Percentiles rank a stretch among this genome's conserved stretches.
These are phyloP conservation scores for Fusarium abutilonis DNA, from an alignment of 2,329 filamentous ascomycete species.

Conservation along the genomic window DNA sequence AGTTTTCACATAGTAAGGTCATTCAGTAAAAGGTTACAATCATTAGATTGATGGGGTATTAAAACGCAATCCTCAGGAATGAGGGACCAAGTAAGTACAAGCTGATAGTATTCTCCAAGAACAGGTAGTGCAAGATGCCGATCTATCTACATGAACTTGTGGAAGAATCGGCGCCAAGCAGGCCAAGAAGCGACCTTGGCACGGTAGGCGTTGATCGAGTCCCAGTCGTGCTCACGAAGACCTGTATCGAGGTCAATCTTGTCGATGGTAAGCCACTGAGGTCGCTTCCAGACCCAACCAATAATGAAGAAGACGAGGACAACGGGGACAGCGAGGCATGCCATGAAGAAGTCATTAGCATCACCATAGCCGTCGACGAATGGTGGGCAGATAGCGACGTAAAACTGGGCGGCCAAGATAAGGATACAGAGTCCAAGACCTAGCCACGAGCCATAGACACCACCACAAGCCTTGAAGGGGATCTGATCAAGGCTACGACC, in stretches of 20 bases:
- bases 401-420: conserved; percentile 63
- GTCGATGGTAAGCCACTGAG: conserved; percentile 64
- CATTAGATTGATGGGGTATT: conserved; percentile 35
- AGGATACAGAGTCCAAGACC: conserved; percentile 66
- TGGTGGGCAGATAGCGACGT: conserved; percentile 57
- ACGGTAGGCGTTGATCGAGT: conserved; percentile 65
- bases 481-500: conserved; percentile 71
- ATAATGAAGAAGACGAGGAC: conserved; percentile 63
- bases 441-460: conserved; percentile 69
- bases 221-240: conserved; percentile 71
- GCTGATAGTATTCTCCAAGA: not conserved
- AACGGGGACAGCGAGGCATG: conserved; percentile 63
- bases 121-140: rapidly evolving
- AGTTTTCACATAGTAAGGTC: not conserved
- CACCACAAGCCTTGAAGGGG: conserved; percentile 68
- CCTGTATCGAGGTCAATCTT: conserved; percentile 75
- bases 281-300: conserved; percentile 72
- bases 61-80: conserved; percentile 16
- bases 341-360: conserved; percentile 63
- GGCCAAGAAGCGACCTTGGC: conserved; percentile 60
- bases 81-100: conserved; percentile 26
- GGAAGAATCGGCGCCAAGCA: conserved; percentile 53
- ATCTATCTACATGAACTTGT: conserved; percentile 25
- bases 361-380: conserved; percentile 46
- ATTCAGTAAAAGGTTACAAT: not conserved